phyloP scores from a whole-genome alignment of 2,329 filamentous ascomycete genomes.

The Aspergillus ruber region DNA sequence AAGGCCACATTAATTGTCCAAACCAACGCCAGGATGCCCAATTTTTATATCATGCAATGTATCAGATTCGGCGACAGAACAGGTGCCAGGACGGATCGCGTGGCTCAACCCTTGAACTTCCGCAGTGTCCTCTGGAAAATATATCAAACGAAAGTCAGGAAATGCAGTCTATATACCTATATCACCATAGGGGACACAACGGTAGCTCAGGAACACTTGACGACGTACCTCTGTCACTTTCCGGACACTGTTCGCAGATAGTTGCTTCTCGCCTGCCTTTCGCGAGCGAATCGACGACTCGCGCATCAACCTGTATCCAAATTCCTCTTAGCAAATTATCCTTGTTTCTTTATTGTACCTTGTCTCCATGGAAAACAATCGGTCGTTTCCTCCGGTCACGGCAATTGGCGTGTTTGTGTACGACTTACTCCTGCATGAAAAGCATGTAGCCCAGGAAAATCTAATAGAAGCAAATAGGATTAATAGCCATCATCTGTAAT shows the following conservation, averaged over 20 bases:
- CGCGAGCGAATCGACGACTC: slow-evolving; percentile 73
- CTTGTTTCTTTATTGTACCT: background rate
- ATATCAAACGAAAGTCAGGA: slow-evolving; percentile 5
- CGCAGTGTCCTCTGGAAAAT: slow-evolving; percentile 53
- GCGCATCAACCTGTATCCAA: slow-evolving; percentile 59
- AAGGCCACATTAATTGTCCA: no score
- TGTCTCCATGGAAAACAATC: background rate
- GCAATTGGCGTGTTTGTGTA: background rate
- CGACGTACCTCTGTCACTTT: slow-evolving; percentile 67
- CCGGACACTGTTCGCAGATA: slow-evolving; percentile 69
- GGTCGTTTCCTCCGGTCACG: background rate
- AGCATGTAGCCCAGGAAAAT: slow-evolving; percentile 79
- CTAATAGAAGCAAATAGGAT: slow-evolving; percentile 37
- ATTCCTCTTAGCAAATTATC: slow-evolving; percentile 1
- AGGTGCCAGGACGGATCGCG: background rate
- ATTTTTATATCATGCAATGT: background rate
- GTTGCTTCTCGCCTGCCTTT: slow-evolving; percentile 62
- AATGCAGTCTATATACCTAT: background rate
- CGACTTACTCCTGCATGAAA: slow-evolving; percentile 62
- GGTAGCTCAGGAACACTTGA: background rate
- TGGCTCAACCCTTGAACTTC: slow-evolving; percentile 60
- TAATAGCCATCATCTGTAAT: background rate
- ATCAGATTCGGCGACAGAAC: background rate
- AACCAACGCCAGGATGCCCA: no score
- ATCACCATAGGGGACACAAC: background rate